Base-by-base conservation (phyloP, 2,329 filamentous ascomycete genomes). In the Uncinocarpus reesii region DNA sequence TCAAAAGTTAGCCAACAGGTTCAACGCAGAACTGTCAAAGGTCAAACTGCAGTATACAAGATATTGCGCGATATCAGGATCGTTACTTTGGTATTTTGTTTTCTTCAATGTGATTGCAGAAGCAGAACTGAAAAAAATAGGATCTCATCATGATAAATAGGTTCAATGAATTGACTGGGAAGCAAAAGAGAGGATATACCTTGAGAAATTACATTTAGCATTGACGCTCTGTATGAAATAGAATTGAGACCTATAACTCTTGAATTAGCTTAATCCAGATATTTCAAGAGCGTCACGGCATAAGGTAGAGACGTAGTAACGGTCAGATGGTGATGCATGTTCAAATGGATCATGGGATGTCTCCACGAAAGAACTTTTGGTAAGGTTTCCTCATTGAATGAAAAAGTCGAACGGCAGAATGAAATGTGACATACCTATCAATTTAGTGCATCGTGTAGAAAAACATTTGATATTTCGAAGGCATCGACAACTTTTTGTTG, bases 251-350 rank as follows among this genome's bases (percentile, higher is more conserved):
- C 26, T 34, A 41, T 23, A 34, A 10, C 37, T 20, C 29, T 20
- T 6, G 15, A 11, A 15, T 48, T 29, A 48, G 46, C 23, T 36
- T 42, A 18, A 16, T 20, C n/a, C 15, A 7, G 23, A 18, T 20
- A 5, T 18, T 5, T 15, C 3, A 11, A 8, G 11, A 37, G 34
- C 7, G 37, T 24, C 47, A 34, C 51, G 46, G 60, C 60, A 49
- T 28, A 21, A 43, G 35, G 29, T 13, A 26, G 43, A 40, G 16
- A 41, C 41, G 42, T 11, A 15, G 42, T 38, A n/a, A 37, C 42
- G 42, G 40, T 47, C 71, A 78, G 75, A 77, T 75, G 75, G 75
- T 78, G 69, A 68, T 78, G 75, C 75, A 78, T 78, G 75, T 77
- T 75, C 71, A 35, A 57, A 64, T 67, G 72, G 73, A 73, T 73